These are phyloP conservation scores for Keithomyces neogunnii DNA, from an alignment of 2,329 filamentous ascomycete genomes.

Conservation along the genomic window DNA sequence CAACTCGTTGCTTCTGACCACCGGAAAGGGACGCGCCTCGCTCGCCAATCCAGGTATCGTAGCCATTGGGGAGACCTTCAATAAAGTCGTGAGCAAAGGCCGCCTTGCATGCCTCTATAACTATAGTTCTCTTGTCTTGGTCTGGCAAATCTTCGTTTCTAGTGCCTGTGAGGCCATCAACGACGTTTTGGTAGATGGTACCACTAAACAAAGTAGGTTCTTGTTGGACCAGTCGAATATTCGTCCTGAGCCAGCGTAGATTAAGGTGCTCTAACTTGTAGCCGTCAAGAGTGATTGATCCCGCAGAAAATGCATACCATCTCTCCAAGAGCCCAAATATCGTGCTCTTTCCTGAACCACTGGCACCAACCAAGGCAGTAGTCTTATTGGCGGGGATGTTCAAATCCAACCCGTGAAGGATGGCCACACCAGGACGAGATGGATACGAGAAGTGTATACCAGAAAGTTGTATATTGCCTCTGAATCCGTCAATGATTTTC, in stretches of 20 bases:
- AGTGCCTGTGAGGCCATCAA: conserved; percentile 34
- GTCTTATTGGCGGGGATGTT: conserved; percentile 36
- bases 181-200: conserved; percentile 44
- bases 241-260: conserved; percentile 42
- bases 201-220: conserved; percentile 46
- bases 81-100: conserved; percentile 48
- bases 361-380: conserved; percentile 49
- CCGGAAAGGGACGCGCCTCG: conserved; percentile 57
- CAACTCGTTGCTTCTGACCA: conserved; percentile 58
- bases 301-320: conserved; percentile 46
- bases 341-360: conserved; percentile 51
- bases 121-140: conserved; percentile 34
- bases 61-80: conserved; percentile 40
- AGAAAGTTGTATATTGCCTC: conserved; percentile 38
- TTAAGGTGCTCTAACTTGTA: conserved; percentile 34
- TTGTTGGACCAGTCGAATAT: conserved; percentile 44
- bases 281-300: conserved; percentile 36
- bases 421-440: conserved; percentile 39
- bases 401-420: conserved; percentile 34
- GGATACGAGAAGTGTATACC: conserved; percentile 48
- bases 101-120: conserved; percentile 38
- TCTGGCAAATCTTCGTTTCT: conserved; percentile 26
- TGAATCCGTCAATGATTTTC: conserved; percentile 16
- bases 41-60: conserved; percentile 55
- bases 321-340: conserved; percentile 48